Base-by-base conservation (phyloP, 164 flowering plant species). In the Vitis riparia region DNA sequence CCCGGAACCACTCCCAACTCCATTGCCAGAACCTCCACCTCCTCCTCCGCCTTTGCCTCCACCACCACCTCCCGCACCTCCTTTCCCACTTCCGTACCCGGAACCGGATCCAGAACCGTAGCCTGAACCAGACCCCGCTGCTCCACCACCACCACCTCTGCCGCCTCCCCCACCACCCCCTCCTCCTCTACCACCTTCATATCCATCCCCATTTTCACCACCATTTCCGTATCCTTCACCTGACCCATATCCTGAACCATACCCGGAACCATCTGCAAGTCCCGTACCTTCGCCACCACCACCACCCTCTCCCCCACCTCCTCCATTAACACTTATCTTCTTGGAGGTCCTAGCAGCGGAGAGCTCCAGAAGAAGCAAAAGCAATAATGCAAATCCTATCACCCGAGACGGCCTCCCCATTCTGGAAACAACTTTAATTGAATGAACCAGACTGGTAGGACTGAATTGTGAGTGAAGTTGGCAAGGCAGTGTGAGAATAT, bases 311-410 rank as follows among this genome's bases (percentile, higher is more conserved):
- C 19, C 48, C 0, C 68, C 72, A 11, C 44, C 62, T 51, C n/a
- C 11, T 5, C 73, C 6, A 61, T 11, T 2, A 15, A 37, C 44
- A 37, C 5, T 7, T 6, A 37, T 2, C 44, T 37, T 59, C 57
- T 50, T 63, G 2, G 47, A 15, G 11, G 44, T 17, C 68, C 83
- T 80, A 15, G 76, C 78, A 44, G 80, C 83, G 44, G 65, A 30
- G 9, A 74, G 15, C 30, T 80, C 80, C 57, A 74, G 68, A 23
- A 80, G 9, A 14, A 80, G 59, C 78, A 80, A 58, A 60, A 74
- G 63, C 71, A 79, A 53, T 51, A 79, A 64, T 55, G 77, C 73
- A 60, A 55, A 55, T 8, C 70, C 79, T 44, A 72, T 57, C 65
- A 73, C 63, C 69, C 48, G 70, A 5, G 72, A 15, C 9, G 0